Conservation (phyloP, 257 asterid species). For the Ocimum tenuiflorum region DNA sequence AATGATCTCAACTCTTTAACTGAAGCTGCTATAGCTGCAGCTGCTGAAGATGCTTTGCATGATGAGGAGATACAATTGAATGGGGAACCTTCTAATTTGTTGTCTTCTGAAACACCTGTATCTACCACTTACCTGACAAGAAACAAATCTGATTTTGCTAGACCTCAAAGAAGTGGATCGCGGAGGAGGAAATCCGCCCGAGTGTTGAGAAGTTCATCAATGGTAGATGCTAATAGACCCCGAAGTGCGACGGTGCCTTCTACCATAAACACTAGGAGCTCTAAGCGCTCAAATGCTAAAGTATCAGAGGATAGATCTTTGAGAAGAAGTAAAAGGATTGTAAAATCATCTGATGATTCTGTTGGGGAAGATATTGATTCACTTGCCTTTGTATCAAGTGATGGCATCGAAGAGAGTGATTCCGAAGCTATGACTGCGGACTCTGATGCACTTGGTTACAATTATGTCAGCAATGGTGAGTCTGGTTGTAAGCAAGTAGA, state of each 20-base stretch:
- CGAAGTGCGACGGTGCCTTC: slow-evolving; percentile 31
- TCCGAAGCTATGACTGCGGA: slow-evolving; percentile 56
- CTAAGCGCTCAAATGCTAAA: slow-evolving; percentile 28
- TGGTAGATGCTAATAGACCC: slow-evolving; percentile 33
- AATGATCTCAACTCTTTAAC: slow-evolving; percentile 44
- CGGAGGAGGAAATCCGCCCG: slow-evolving; percentile 44
- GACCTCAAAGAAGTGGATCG: slow-evolving; percentile 30
- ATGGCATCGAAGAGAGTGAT: slow-evolving; percentile 53
- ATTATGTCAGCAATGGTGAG: slow-evolving; percentile 55
- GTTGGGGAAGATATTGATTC: slow-evolving; percentile 42
- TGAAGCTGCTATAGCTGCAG: slow-evolving; percentile 53
- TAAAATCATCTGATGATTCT: slow-evolving; percentile 52
- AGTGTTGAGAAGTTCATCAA: slow-evolving; percentile 55
- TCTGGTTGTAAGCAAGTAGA: slow-evolving; percentile 38
- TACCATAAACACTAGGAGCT: slow-evolving; percentile 24
- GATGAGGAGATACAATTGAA: slow-evolving; percentile 34
- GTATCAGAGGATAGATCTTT: slow-evolving; percentile 38
- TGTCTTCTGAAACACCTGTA: slow-evolving; percentile 24
- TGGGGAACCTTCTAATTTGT: slow-evolving; percentile 30
- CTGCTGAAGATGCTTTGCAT: slow-evolving; percentile 39
- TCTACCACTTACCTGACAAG: slow-evolving; percentile 38
- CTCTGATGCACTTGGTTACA: slow-evolving; percentile 50
- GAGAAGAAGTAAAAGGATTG: slow-evolving; percentile 56
- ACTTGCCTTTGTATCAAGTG: slow-evolving; percentile 48
- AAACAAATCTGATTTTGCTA: slow-evolving; percentile 39